phyloP scores from a whole-genome alignment of 495 filamentous ascomycete species.

The Neurospora sp. region DNA sequence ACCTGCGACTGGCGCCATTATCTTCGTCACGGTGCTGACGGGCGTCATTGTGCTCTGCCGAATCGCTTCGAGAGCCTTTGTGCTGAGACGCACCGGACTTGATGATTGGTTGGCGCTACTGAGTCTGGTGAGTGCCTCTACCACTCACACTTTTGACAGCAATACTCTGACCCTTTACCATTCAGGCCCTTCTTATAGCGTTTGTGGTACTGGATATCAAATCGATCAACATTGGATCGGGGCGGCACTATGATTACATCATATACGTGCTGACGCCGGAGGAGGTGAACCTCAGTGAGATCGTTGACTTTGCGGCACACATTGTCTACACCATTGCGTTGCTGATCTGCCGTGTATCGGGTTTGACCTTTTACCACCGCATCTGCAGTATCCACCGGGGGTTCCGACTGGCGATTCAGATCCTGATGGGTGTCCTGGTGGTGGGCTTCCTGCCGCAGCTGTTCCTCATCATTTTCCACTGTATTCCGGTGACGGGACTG shows the following conservation, averaged over 20 bases:
- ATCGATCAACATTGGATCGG: conserved; percentile 36
- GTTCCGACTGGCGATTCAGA: conserved; percentile 24
- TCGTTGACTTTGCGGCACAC: conserved; percentile 36
- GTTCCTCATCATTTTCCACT: conserved; percentile 38
- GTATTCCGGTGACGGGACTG: conserved; percentile 31
- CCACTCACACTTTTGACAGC: background rate
- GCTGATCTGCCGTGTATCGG: conserved; percentile 36
- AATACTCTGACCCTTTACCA: background rate
- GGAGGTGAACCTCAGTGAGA: conserved; percentile 28
- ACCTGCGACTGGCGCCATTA: conserved; percentile 29
- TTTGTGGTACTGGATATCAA: conserved; percentile 31
- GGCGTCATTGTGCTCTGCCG: conserved; percentile 21
- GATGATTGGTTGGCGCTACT: conserved; percentile 30
- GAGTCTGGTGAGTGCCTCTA: conserved; percentile 22
- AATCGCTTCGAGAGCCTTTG: conserved; percentile 25
- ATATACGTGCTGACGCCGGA: conserved; percentile 31
- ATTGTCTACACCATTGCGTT: conserved; percentile 39
- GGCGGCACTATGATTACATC: conserved; percentile 39
- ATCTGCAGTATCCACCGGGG: conserved; percentile 25
- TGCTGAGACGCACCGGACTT: conserved; percentile 25
- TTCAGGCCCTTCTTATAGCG: conserved; percentile 22
- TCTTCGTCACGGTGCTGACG: conserved; percentile 29
- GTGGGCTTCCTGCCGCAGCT: conserved; percentile 32
- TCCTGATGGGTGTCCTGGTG: conserved; percentile 25
- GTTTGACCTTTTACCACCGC: conserved; percentile 39